phyloP scores from a whole-genome alignment of 1,284 basidiomycete genomes.

The Gomphus bonarii region DNA sequence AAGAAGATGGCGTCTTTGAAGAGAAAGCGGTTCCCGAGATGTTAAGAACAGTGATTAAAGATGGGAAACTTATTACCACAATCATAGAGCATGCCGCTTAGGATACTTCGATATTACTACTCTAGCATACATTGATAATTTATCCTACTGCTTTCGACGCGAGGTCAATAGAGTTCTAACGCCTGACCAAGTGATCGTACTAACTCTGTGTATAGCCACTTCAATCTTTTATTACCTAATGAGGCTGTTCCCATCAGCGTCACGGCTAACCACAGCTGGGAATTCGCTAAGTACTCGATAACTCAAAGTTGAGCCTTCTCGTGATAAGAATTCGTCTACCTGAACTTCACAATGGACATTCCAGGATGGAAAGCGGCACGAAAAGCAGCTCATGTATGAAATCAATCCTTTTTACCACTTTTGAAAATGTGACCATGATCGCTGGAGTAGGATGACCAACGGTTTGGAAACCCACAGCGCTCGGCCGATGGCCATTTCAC shows the following conservation, averaged over 20 bases:
- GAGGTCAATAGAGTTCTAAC: no score
- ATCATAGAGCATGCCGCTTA: slow-evolving; percentile 86
- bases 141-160: no score
- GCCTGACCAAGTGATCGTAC: no score
- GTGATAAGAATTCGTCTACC: no score
- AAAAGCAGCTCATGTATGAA: slow-evolving; percentile 35
- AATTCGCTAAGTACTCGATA: no score
- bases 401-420: neutral
- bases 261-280: no score
- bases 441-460: slow-evolving; percentile 34
- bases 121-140: no score
- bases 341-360: slow-evolving; percentile 41
- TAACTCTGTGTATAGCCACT: no score
- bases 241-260: no score
- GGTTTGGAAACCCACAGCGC: slow-evolving; percentile 30
- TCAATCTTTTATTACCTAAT: no score
- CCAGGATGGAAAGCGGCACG: slow-evolving; percentile 58
- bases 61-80: slow-evolving; percentile 81
- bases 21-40: slow-evolving; percentile 95
- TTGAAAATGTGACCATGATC: neutral
- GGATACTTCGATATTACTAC: neutral
- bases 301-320: no score
- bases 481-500: slow-evolving; percentile 40
- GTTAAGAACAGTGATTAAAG: slow-evolving; percentile 76
- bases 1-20: slow-evolving; percentile 86